Percentiles rank a stretch among this genome's conserved stretches.
These are phyloP conservation scores for Albophoma yamanashiensis DNA, from an alignment of 2,329 filamentous ascomycete species.

Conservation along the genomic window DNA sequence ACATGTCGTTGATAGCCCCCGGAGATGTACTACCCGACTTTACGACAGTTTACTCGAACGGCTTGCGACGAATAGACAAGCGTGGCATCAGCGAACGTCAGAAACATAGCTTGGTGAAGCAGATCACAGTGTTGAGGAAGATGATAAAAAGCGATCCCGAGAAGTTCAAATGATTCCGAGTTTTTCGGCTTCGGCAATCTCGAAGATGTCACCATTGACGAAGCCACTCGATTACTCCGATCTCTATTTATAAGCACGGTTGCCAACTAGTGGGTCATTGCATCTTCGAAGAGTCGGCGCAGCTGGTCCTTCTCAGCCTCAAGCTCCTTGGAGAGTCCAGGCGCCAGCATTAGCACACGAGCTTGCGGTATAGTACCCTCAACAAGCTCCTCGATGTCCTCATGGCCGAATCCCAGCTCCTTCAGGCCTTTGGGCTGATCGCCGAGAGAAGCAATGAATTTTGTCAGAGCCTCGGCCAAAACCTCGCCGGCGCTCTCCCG, in stretches of 20 bases:
- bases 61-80: slow-evolving; percentile 44
- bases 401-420: slow-evolving; percentile 65
- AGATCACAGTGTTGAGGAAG: slow-evolving; percentile 56
- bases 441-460: slow-evolving; percentile 73
- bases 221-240: neutral
- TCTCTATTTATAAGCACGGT: neutral
- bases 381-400: slow-evolving; percentile 72
- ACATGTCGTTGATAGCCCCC: slow-evolving; percentile 47
- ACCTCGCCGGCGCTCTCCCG: slow-evolving; percentile 83
- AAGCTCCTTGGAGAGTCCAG: slow-evolving; percentile 61
- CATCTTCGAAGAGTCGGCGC: slow-evolving; percentile 54
- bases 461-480: slow-evolving; percentile 67
- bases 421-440: slow-evolving; percentile 85
- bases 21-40: slow-evolving; percentile 52
- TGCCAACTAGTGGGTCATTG: slow-evolving; percentile 28
- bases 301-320: slow-evolving; percentile 63
- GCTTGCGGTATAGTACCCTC: slow-evolving; percentile 92
- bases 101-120: slow-evolving; percentile 52
- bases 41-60: slow-evolving; percentile 59
- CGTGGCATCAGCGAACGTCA: slow-evolving; percentile 52
- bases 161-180: slow-evolving; percentile 29
- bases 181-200: neutral
- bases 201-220: neutral
- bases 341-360: slow-evolving; percentile 84
- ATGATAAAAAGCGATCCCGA: slow-evolving; percentile 55